Conservation (phyloP, 495 filamentous ascomycete species). For the Penicillium arizonense region DNA sequence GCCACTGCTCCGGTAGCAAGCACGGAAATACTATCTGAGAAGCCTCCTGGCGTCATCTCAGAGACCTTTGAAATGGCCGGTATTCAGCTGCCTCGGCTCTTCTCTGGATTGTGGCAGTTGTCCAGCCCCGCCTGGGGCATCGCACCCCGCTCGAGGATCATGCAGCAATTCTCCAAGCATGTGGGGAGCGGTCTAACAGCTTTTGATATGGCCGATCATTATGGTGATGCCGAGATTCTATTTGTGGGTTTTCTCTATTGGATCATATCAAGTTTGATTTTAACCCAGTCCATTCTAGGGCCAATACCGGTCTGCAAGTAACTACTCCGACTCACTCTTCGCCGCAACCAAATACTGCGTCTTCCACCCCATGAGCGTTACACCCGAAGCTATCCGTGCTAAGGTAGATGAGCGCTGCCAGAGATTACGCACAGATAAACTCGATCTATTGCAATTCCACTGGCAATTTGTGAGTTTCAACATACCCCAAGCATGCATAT, state of each 20-base stretch:
- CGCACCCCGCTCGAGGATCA: conserved; percentile 25
- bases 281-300: conserved; percentile 21
- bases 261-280: conserved; percentile 19
- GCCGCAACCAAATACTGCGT: conserved; percentile 44
- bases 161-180: conserved; percentile 22
- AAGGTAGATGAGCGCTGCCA: conserved; percentile 38
- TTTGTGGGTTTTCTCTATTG: conserved; percentile 18
- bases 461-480: conserved; percentile 40
- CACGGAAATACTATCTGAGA: not conserved
- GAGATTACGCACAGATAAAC: conserved; percentile 25
- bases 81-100: conserved; percentile 33
- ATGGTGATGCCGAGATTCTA: conserved; percentile 38
- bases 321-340: conserved; percentile 25
- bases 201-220: conserved; percentile 50
- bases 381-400: conserved; percentile 26
- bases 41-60: conserved; percentile 2
- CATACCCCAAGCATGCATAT: not conserved
- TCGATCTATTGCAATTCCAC: conserved; percentile 47
- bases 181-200: conserved; percentile 24
- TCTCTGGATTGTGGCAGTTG: conserved; percentile 45
- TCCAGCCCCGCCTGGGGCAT: conserved; percentile 47
- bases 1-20: not conserved
- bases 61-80: conserved; percentile 33
- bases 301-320: conserved; percentile 31
- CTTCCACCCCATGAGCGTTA: conserved; percentile 28